phyloP scores from a whole-genome alignment of 345 rosid genomes.

The Ceriops tagal region DNA sequence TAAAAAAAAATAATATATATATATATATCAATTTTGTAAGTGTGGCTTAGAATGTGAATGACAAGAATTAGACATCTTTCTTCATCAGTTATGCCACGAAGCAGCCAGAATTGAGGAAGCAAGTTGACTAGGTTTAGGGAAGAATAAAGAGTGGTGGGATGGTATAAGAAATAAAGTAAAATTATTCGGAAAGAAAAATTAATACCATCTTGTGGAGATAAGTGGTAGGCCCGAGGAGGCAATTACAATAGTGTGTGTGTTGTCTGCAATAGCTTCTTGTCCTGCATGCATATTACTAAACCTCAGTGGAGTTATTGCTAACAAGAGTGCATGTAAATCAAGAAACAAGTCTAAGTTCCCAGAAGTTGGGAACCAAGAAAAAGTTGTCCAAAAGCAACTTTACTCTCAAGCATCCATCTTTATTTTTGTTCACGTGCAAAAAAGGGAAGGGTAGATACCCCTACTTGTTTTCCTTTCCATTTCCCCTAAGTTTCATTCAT shows the following conservation, averaged over 20 bases:
- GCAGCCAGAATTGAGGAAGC: too few species aligned
- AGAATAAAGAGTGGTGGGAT: neutral
- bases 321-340: neutral
- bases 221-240: conserved; percentile 46
- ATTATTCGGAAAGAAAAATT: neutral
- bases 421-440: too few species aligned
- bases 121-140: neutral
- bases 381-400: too few species aligned
- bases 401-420: too few species aligned
- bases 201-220: conserved; percentile 75
- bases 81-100: too few species aligned
- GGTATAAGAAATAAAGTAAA: conserved; percentile 1
- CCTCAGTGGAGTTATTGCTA: neutral
- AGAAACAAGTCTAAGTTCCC: neutral
- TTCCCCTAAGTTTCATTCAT: too few species aligned
- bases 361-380: too few species aligned
- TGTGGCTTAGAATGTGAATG: too few species aligned
- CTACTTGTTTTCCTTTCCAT: too few species aligned
- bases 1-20: too few species aligned
- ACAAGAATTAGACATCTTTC: too few species aligned
- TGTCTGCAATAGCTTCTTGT: conserved; percentile 53
- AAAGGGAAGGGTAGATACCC: too few species aligned
- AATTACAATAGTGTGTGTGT: conserved; percentile 53
- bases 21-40: neutral
- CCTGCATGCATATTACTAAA: conserved; percentile 42